A percentile compares a stretch with the other conserved stretches of the same genome.
Conservation (phyloP, 1,139 yeast genomes). For the Insectozyma bohioensis region DNA sequence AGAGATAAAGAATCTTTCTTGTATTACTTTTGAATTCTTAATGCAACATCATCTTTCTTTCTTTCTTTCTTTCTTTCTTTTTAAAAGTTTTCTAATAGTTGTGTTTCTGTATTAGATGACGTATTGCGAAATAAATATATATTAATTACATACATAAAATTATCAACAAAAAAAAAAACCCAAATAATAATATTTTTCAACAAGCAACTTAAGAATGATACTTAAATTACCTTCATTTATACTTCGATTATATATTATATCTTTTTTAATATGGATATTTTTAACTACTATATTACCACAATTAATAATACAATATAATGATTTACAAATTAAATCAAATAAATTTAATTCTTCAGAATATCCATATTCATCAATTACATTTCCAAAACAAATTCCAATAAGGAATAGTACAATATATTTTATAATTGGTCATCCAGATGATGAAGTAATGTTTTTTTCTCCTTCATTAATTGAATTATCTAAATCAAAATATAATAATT, state of each 20-base stretch:
- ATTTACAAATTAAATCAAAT: conserved; percentile 27
- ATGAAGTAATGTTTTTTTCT: conserved; percentile 95
- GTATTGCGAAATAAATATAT: conserved; percentile 4
- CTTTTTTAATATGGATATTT: conserved; percentile 39
- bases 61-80: no score
- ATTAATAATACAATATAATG: conserved; percentile 27
- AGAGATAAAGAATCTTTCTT: no score
- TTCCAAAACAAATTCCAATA: conserved; percentile 36
- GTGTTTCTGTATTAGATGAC: no score
- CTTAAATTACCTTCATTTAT: conserved; percentile 18
- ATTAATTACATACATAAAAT: neutral
- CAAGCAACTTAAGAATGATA: conserved; percentile 10
- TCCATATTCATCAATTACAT: conserved; percentile 40
- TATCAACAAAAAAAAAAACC: conserved; percentile 5
- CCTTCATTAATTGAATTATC: conserved; percentile 66
- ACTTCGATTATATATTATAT: conserved; percentile 16
- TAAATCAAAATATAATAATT: conserved; percentile 49
- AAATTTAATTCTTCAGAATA: conserved; percentile 23
- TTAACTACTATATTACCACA: conserved; percentile 45
- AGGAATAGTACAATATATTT: conserved; percentile 44
- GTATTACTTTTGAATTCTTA: no score
- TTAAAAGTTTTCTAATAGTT: no score
- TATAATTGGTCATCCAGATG: conserved; percentile 95
- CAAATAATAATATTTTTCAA: neutral
- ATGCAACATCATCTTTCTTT: no score